Conservation (phyloP, 192 early-diverging fungal genomes). For the Borealophlyctis nickersoniae region DNA sequence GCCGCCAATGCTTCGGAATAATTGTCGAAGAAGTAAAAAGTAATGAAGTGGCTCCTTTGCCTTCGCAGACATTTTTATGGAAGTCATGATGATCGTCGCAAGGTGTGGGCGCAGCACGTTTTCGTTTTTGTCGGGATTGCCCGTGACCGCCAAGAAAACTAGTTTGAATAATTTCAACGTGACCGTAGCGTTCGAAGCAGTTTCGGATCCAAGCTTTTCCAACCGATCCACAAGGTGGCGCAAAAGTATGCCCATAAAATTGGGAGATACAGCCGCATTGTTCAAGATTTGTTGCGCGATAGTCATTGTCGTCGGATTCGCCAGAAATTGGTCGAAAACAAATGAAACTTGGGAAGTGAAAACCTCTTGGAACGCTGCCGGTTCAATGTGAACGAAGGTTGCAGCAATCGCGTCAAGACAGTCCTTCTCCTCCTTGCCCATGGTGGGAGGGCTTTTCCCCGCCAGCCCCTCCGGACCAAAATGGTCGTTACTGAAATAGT, state of each 20-base stretch:
- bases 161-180: constrained; percentile 92
- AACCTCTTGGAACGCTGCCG: constrained; percentile 93
- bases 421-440: constrained; percentile 82
- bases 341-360: constrained; percentile 83
- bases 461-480: constrained; percentile 7
- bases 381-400: constrained; percentile 78
- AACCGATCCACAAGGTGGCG: constrained; percentile 76
- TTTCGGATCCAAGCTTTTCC: constrained; percentile 68
- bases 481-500: constrained; percentile 64
- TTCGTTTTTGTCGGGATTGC: constrained; percentile 91
- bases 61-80: constrained; percentile 76
- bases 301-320: constrained; percentile 71
- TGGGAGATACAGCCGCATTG: constrained; percentile 70
- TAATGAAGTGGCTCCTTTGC: constrained; percentile 88
- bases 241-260: constrained; percentile 75
- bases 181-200: constrained; percentile 59
- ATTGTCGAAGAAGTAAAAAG: constrained; percentile 81
- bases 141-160: constrained; percentile 87
- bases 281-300: constrained; percentile 87
- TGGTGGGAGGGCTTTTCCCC: constrained; percentile 16
- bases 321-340: constrained; percentile 79
- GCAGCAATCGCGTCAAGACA: constrained; percentile 85
- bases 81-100: constrained; percentile 82
- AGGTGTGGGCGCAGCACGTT: constrained; percentile 89
- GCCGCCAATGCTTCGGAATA: constrained; percentile 96